Evolutionary conservation across 2,329 filamentous ascomycete genomes (phyloP).

Genomic region (Colletotrichum camelliae): DNA sequence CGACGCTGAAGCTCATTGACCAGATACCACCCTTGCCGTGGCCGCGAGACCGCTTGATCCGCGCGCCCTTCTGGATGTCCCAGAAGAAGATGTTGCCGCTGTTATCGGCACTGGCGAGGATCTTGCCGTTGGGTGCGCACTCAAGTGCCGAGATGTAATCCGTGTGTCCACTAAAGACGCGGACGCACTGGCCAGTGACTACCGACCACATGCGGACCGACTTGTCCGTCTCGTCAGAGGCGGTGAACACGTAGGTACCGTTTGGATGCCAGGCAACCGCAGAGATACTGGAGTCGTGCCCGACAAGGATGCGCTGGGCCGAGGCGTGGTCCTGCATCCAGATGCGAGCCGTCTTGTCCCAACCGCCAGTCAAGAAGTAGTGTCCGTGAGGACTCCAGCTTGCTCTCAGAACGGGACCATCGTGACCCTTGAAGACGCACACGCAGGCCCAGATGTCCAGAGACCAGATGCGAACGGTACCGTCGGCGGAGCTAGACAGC

Average conservation of each 20-base stretch:
- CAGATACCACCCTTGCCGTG: conserved; percentile 94
- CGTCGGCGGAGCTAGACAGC: conserved; percentile 86
- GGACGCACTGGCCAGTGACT: conserved; percentile 83
- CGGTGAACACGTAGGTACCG: conserved; percentile 90
- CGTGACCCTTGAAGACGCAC: conserved; percentile 92
- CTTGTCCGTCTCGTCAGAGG: conserved; percentile 83
- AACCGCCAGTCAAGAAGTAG: conserved; percentile 88
- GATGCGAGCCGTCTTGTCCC: conserved; percentile 87
- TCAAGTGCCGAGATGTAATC: conserved; percentile 86
- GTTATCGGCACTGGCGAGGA: conserved; percentile 89
- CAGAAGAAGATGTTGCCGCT: conserved; percentile 92
- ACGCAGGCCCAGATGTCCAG: conserved; percentile 91
- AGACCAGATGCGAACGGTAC: conserved; percentile 90
- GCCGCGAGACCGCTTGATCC: conserved; percentile 91
- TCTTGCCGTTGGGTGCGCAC: conserved; percentile 86
- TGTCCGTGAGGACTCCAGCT: conserved; percentile 93
- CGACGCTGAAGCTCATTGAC: conserved; percentile 91
- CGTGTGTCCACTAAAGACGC: conserved; percentile 90
- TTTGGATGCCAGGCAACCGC: conserved; percentile 95
- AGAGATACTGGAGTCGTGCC: conserved; percentile 93
- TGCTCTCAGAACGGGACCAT: conserved; percentile 86
- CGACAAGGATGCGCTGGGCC: conserved; percentile 84
- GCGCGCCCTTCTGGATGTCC: conserved; percentile 86
- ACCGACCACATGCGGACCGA: conserved; percentile 98
- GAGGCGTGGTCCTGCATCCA: conserved; percentile 95